phyloP scores from a whole-genome alignment of 2,329 filamentous ascomycete genomes.

The Ceratocystis destructans region DNA sequence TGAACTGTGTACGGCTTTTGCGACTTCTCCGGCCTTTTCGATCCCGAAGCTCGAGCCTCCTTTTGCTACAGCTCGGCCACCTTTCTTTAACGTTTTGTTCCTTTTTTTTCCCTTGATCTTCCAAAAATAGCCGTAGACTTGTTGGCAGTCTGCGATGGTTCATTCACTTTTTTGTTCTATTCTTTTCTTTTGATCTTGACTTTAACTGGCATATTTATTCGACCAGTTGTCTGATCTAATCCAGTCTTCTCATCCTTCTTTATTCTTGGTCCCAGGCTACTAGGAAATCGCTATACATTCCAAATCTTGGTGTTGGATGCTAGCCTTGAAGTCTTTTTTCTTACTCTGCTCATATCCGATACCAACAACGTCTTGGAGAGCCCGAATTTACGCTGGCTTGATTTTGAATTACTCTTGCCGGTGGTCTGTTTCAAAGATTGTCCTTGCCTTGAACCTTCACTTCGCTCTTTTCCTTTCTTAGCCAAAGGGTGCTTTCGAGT shows the following conservation, averaged over 20 bases:
- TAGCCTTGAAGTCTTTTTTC: neutral
- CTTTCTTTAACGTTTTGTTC: neutral
- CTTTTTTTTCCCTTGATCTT: conserved; percentile 10
- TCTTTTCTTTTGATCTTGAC: conserved; percentile 8
- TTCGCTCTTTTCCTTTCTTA: conserved; percentile 7
- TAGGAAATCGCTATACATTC: neutral
- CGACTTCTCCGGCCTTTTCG: neutral
- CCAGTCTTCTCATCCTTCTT: neutral
- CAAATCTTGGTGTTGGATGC: neutral
- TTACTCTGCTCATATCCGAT: neutral
- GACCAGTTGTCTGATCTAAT: neutral
- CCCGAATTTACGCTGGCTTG: neutral
- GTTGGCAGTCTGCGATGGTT: neutral
- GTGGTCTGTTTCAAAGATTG: neutral
- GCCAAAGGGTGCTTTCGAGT: neutral
- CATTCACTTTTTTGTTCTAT: conserved; percentile 8
- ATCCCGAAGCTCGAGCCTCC: neutral
- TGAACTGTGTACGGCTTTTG: neutral
- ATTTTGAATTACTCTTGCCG: neutral
- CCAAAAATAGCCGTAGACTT: neutral
- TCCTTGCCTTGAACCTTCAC: neutral
- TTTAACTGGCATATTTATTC: neutral
- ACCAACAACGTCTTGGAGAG: neutral
- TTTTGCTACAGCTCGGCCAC: neutral
- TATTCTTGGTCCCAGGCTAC: neutral